Evolutionary conservation across 2,329 filamentous ascomycete genomes (phyloP).

Genomic region (Ascochyta rabiei): DNA sequence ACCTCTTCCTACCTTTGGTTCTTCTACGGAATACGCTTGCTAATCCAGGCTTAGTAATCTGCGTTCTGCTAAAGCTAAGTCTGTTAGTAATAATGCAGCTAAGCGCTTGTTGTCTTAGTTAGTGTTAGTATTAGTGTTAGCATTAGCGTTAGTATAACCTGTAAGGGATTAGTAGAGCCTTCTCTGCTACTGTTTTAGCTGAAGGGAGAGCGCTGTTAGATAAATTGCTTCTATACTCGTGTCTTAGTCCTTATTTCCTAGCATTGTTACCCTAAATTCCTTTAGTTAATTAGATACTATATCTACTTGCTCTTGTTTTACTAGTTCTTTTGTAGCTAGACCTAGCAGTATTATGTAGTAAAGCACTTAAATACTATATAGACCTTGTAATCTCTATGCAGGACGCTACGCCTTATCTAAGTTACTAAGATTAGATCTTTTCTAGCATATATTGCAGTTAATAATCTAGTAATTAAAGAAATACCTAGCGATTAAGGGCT

Average conservation of each 20-base stretch:
- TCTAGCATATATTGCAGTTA: neutral
- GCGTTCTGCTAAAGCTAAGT: neutral
- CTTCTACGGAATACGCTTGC: slow-evolving; percentile 1
- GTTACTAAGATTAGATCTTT: neutral
- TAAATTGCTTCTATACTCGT: slow-evolving; percentile 5
- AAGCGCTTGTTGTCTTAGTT: neutral
- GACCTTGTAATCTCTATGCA: neutral
- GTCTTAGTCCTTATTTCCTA: slow-evolving; percentile 1
- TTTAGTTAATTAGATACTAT: slow-evolving; percentile 6
- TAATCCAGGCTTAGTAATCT: neutral
- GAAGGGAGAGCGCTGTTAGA: slow-evolving; percentile 3
- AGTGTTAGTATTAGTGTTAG: no score
- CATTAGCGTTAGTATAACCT: neutral
- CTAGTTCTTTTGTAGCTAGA: slow-evolving; percentile 2
- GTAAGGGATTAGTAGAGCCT: neutral
- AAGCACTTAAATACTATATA: neutral
- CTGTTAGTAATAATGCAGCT: neutral
- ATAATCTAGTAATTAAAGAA: neutral
- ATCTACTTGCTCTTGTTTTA: slow-evolving; percentile 5
- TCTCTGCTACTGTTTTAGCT: neutral
- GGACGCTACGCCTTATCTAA: neutral
- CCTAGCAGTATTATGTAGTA: neutral
- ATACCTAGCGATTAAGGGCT: neutral
- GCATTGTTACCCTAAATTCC: slow-evolving; percentile 1
- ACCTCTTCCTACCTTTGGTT: slow-evolving; percentile 4